Base-by-base conservation (phyloP, 192 early-diverging fungal species). In the Entophlyctis luteolus region DNA sequence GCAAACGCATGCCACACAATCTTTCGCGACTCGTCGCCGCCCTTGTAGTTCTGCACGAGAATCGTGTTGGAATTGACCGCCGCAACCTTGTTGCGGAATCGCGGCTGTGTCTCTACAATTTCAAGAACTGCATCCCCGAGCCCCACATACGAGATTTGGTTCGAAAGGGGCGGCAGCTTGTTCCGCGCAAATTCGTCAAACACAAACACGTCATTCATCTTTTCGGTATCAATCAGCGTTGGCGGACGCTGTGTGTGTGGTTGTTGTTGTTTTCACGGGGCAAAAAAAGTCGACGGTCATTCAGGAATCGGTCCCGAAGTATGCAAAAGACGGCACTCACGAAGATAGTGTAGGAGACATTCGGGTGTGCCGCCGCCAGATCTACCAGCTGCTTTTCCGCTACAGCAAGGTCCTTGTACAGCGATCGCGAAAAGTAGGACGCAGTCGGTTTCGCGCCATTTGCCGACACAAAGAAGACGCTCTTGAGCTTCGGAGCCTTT, bases 201-300 rank as follows among this genome's bases (percentile, higher is more conserved):
- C 20, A 66, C 63, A 55, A 66, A 66, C 8, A 66, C 63, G 35
- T 66, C 63, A 52, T 66, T 66, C 22, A 36, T 39, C 37, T 66
- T 66, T 34, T 33, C 48, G 2, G 63, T 66, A 5, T 66, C 63
- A 38, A 66, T 66, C 23, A 66, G 35, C 2, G 48, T 52, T 10
- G 63, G 63, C 25, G 63, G 63, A 38, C 63, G 48, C 57, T 59
- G 34, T n/a, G n/a, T n/a, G n/a, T n/a, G n/a, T n/a, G 39, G n/a
- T 42, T 42, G n/a, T 42, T 42, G n/a, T n/a, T 12, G 39, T 42
- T 42, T 12, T 8, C n/a, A 42, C 39, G 10, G 39, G 8, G 8
- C 39, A 42, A n/a, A 42, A 42, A 8, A 42, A 42, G 39, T 42
- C n/a, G 39, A n/a, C n/a, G 8, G 8, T 42, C n/a, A 12, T 42